These are phyloP conservation scores for Penicillium sp. DNA, from an alignment of 2,329 filamentous ascomycete genomes.

Conservation along the genomic window DNA sequence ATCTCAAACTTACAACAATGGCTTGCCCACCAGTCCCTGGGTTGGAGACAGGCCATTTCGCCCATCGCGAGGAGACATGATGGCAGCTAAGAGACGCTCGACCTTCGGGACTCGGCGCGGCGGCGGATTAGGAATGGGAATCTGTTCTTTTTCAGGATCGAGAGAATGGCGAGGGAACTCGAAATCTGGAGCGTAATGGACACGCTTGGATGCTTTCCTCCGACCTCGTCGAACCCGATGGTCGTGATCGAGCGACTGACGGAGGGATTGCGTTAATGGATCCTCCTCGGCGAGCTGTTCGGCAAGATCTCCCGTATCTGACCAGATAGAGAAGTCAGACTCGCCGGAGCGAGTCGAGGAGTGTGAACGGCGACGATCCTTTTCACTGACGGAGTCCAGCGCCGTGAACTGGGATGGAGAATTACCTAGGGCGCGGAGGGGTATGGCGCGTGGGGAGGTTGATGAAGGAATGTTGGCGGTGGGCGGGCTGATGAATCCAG, in stretches of 20 bases:
- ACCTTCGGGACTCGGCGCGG: slow-evolving; percentile 58
- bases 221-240: slow-evolving; percentile 42
- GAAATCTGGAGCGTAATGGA: slow-evolving; percentile 58
- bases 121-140: slow-evolving; percentile 67
- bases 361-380: slow-evolving; percentile 47
- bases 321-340: slow-evolving; percentile 77
- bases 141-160: slow-evolving; percentile 42
- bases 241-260: slow-evolving; percentile 59
- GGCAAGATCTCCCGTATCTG: slow-evolving; percentile 88
- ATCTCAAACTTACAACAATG: slow-evolving; percentile 64
- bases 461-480: slow-evolving; percentile 79
- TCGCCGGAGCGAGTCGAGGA: slow-evolving; percentile 48
- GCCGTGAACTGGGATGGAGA: slow-evolving; percentile 30
- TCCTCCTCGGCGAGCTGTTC: slow-evolving; percentile 86
- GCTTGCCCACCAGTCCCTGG: slow-evolving; percentile 91
- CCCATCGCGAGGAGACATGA: slow-evolving; percentile 75
- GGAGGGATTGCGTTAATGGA: slow-evolving; percentile 66
- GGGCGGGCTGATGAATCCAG: slow-evolving; percentile 61
- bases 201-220: slow-evolving; percentile 53
- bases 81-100: slow-evolving; percentile 66
- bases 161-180: slow-evolving; percentile 34
- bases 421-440: slow-evolving; percentile 64
- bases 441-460: slow-evolving; percentile 64
- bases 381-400: slow-evolving; percentile 41
- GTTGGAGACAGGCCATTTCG: slow-evolving; percentile 56